Evolutionary conservation across 495 filamentous ascomycete species (phyloP), one percentile per base, ranked within the genome.

Genomic region (Penicillium taxi): DNA sequence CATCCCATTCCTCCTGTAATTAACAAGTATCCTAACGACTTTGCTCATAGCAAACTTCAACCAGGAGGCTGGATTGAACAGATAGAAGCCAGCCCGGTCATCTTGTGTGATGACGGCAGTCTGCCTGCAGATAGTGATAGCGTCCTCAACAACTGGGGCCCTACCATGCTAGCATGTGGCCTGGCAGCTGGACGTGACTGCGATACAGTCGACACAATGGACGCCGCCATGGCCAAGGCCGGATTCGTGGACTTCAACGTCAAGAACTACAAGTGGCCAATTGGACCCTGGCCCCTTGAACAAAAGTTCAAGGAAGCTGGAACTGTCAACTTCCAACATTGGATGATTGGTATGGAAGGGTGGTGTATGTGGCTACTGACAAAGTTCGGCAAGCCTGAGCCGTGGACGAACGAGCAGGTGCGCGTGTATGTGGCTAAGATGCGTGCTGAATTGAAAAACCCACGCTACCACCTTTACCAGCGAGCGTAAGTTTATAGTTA

Each of bases 41-140:
- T 14, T 17, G 0, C 24, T 19, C 3, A 20, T 20, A 33, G 31
- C 5, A 22, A 32, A 13, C 34, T 39, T 2, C 13, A 39, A 21
- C 31, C 73, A 1, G 72, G 73, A 30, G 73, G 65, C 17, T 76
- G 66, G 53, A 47, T 75, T 26, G 74, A 77, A 37, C 49, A 72
- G 31, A 64, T 73, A 34, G 72, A 78, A 32, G 47, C 71, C n/a
- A 38, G 51, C 35, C 51, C 55, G 31, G 27, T 39, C 37, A 53
- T 59, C 14, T 34, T 39, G 5, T 63, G 50, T 35, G 65, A 72
- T 42, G 72, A 74, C 49, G 49, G 51, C 19, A 61, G 54, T 26
- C 32, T 63, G 7, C 35, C 42, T 11, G 47, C 48, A 9, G 48
- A 48, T 26, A 61, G 54, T 36, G 16, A 38, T 7, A 13, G 32